Evolutionary conservation across 129 eudicot species (phyloP), one percentile per base, ranked within the genome.

Genomic region (Flaveria trinervia): DNA sequence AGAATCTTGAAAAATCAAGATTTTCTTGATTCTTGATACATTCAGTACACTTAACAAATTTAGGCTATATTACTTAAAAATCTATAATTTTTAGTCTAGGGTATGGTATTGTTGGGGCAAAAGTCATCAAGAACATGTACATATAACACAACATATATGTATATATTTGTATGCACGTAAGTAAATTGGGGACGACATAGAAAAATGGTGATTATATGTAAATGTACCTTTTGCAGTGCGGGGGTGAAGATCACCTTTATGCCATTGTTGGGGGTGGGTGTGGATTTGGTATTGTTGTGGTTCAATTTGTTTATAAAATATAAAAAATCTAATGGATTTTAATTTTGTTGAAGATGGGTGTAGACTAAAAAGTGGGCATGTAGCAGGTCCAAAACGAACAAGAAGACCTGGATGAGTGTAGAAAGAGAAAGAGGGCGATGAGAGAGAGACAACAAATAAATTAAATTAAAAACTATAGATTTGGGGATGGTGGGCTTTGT

Each of bases 341-440:
- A 18, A 51, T 56, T 39, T 71, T 67, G 77, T 45, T 45, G 82
- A 70, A 60, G 81, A 79, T 73, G 64, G 69, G 82, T 73, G 69
- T 78, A 77, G 65, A 81, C 82, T 85, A 87, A 66, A 88, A 85
- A 70, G 80, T 83, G 85, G 89, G 83, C 86, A 77, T 88, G 90
- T 77, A 85, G 80, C 88, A 81, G 91, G 93, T 90, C 89, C 91
- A 83, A 88, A 81, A 73, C 83, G 84, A 82, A 70, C 80, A 83
- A 54, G 72, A 81, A 49, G 78, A 75, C 62, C 45, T 71, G 80
- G 73, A 73, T 82, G 75, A 54, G 80, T 83, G 13, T 54, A 68
- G 82, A 81, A 86, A 77, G 80, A 71, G 73, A 52, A 39, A n/a
- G 41, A 18, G 20, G 62, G 76, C 39, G 78, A 74, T 72, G 79